A percentile compares a stretch with the other conserved stretches of the same genome.
Conservation (phyloP, 352 stramenopile genomes). For the Pythium utonaiense region DNA sequence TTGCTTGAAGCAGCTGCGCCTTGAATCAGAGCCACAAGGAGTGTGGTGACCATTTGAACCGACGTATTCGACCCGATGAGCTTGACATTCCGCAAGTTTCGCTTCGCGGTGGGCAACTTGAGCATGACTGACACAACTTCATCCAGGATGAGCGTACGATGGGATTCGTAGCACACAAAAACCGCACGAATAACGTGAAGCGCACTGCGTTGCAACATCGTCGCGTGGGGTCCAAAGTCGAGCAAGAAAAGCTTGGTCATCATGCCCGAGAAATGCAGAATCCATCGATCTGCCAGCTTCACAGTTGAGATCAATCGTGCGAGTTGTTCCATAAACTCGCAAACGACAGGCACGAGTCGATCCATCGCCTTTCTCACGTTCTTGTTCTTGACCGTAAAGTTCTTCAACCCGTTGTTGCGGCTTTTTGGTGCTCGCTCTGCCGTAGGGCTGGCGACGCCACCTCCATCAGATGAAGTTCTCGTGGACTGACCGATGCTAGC, state of each 20-base stretch:
- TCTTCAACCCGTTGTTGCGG: neutral
- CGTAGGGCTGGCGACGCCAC: constrained; percentile 2
- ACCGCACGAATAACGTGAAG: constrained; percentile 57
- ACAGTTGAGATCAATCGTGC: constrained; percentile 51
- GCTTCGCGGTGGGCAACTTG: constrained; percentile 72
- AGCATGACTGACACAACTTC: constrained; percentile 74
- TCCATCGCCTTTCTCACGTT: constrained; percentile 47
- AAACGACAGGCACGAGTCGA: constrained; percentile 55
- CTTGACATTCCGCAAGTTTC: constrained; percentile 66
- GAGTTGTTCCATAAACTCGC: constrained; percentile 73
- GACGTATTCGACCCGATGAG: constrained; percentile 40
- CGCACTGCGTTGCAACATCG: constrained; percentile 58
- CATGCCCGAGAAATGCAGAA: constrained; percentile 63
- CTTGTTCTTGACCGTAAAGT: constrained; percentile 54
- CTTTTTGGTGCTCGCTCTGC: constrained; percentile 3
- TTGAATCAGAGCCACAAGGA: constrained; percentile 59
- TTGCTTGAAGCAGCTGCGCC: constrained; percentile 4
- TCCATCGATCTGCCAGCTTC: constrained; percentile 76
- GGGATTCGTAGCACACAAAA: constrained; percentile 58
- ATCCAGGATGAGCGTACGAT: constrained; percentile 59
- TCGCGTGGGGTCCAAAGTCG: constrained; percentile 56
- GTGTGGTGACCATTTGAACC: constrained; percentile 68
- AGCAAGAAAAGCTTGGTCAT: constrained; percentile 72
- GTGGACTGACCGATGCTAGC: constrained; percentile 1
- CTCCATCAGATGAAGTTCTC: neutral